phyloP scores from a whole-genome alignment of 352 stramenopile species.

The Globisporangium parvum region DNA sequence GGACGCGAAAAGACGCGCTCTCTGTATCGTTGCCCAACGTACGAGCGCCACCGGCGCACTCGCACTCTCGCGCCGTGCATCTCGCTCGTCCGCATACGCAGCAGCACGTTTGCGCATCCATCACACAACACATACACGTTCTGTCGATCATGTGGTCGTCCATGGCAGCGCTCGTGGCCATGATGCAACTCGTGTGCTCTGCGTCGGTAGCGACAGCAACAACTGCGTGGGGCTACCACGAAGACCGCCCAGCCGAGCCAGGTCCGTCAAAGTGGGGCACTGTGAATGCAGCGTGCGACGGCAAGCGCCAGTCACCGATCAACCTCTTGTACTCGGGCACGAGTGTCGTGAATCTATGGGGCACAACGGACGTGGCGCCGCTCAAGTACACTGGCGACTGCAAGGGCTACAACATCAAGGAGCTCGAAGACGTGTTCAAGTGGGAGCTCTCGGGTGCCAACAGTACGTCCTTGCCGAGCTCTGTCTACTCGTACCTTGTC shows the following conservation, averaged over 20 bases:
- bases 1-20: no score
- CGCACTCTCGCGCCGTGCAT: no score
- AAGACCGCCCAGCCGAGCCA: slow-evolving; percentile 22
- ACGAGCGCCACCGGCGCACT: no score
- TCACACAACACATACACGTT: background rate
- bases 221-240: slow-evolving; percentile 44
- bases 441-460: slow-evolving; percentile 39
- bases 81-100: no score
- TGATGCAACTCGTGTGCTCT: slow-evolving; percentile 14
- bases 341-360: slow-evolving; percentile 38
- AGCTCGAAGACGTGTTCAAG: slow-evolving; percentile 58
- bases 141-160: slow-evolving; percentile 1
- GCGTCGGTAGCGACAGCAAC: slow-evolving; percentile 5
- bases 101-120: no score
- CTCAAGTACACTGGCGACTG: slow-evolving; percentile 48
- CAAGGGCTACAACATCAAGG: slow-evolving; percentile 46
- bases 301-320: slow-evolving; percentile 48
- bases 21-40: no score
- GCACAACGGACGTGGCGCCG: slow-evolving; percentile 25
- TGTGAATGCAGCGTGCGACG: slow-evolving; percentile 25
- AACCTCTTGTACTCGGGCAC: slow-evolving; percentile 36
- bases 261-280: slow-evolving; percentile 42
- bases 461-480: slow-evolving; percentile 13
- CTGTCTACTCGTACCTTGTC: no score
- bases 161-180: slow-evolving; percentile 16